These are phyloP conservation scores for Brassica incana DNA, from an alignment of 345 rosid genomes.

Conservation along the genomic window DNA sequence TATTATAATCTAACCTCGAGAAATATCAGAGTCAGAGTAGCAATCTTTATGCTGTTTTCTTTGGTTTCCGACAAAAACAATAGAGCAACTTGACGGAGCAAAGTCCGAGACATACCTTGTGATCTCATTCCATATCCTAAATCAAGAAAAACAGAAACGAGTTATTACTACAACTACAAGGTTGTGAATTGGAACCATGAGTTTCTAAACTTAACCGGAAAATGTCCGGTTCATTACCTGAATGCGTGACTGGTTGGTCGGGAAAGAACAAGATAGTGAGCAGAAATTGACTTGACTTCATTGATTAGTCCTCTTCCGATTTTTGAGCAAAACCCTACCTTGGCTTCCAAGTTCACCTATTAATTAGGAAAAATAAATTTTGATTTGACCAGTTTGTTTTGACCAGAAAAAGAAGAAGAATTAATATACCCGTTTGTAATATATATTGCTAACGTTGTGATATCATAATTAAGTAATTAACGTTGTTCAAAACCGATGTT, in stretches of 20 bases:
- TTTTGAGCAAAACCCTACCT: conserved; percentile 65
- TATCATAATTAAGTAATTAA: not conserved
- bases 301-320: conserved; percentile 60
- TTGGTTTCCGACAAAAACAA: conserved; percentile 58
- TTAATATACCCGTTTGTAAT: not conserved
- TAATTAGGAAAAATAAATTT: not conserved
- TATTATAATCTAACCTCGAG: conserved; percentile 44
- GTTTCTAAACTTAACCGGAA: not conserved
- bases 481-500: not conserved
- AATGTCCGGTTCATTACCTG: conserved; percentile 22
- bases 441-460: not conserved
- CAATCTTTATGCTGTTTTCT: conserved; percentile 37
- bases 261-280: conserved; percentile 65
- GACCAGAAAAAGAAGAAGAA: no score
- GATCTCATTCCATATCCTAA: conserved; percentile 51
- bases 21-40: conserved; percentile 31
- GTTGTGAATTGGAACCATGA: not conserved
- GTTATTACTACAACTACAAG: not conserved
- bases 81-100: conserved; percentile 65
- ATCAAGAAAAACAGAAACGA: not conserved
- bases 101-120: conserved; percentile 54
- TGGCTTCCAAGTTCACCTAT: conserved; percentile 88
- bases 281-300: conserved; percentile 74
- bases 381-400: not conserved
- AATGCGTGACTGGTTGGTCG: conserved; percentile 46